Evolutionary conservation across 148 eudicot species (phyloP).

Genomic region (Cornus controversa): DNA sequence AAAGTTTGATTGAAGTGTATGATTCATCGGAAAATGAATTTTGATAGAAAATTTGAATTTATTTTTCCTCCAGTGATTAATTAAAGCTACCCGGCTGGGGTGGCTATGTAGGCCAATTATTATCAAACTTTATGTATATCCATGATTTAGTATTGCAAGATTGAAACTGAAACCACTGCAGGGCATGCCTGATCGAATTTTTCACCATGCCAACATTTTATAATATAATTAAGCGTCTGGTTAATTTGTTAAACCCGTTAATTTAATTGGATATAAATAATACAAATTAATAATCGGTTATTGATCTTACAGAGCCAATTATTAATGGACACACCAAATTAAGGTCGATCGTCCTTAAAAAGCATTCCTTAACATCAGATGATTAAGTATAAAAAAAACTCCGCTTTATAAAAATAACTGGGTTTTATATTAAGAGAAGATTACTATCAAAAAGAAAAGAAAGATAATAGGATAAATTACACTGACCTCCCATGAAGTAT

Average conservation of each 20-base stretch:
- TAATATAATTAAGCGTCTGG: too few species aligned
- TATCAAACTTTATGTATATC: not conserved
- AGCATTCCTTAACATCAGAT: not conserved
- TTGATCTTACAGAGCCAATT: not conserved
- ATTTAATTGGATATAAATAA: not conserved
- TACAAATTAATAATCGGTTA: too few species aligned
- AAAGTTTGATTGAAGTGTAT: too few species aligned
- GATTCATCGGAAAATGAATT: too few species aligned
- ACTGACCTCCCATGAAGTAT: too few species aligned
- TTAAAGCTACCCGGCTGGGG: too few species aligned
- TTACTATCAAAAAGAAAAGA: not conserved
- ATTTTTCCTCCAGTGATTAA: not conserved
- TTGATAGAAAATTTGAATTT: too few species aligned
- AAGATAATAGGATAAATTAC: too few species aligned
- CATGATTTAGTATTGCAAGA: not conserved
- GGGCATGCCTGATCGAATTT: not conserved
- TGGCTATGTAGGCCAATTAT: not conserved
- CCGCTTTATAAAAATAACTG: not conserved
- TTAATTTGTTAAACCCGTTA: not conserved
- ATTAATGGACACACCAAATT: not conserved
- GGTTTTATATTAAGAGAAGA: not conserved
- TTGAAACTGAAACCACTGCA: not conserved
- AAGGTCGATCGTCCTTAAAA: too few species aligned
- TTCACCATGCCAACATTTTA: not conserved
- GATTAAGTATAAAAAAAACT: not conserved